phyloP scores from a whole-genome alignment of 495 filamentous ascomycete species.

The Durotheca rogersii region DNA sequence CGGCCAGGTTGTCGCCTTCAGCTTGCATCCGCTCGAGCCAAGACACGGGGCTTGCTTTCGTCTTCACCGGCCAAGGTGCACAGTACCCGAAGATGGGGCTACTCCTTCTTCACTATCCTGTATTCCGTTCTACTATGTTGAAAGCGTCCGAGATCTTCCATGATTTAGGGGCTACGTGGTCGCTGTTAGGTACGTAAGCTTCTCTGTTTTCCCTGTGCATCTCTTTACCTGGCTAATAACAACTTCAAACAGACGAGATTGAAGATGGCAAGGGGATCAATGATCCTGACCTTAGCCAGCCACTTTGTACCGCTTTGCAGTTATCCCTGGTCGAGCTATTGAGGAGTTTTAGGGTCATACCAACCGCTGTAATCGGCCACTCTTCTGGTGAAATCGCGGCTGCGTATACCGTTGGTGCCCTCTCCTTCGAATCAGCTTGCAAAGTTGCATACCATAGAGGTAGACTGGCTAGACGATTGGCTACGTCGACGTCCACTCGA shows the following conservation, averaged over 20 bases:
- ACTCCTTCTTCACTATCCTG: conserved; percentile 38
- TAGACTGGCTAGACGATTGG: conserved; percentile 15
- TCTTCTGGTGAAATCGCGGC: conserved; percentile 60
- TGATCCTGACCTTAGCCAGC: conserved; percentile 38
- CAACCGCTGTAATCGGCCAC: conserved; percentile 53
- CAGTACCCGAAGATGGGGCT: conserved; percentile 54
- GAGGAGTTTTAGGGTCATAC: conserved; percentile 45
- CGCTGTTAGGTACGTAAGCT: conserved; percentile 27
- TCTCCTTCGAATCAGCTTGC: conserved; percentile 44
- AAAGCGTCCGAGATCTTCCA: conserved; percentile 26
- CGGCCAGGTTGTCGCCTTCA: conserved; percentile 10
- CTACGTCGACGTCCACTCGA: conserved; percentile 1
- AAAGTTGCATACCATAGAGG: conserved; percentile 44
- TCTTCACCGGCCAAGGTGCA: conserved; percentile 47
- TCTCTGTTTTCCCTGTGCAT: neutral
- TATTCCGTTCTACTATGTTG: conserved; percentile 25
- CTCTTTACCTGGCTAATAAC: neutral
- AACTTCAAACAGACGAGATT: conserved; percentile 12
- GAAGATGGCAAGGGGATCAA: conserved; percentile 38
- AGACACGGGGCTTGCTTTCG: conserved; percentile 29
- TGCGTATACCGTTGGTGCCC: conserved; percentile 37
- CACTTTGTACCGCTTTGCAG: conserved; percentile 47
- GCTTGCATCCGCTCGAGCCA: conserved; percentile 8
- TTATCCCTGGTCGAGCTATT: conserved; percentile 53
- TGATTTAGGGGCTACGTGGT: conserved; percentile 35